These are phyloP conservation scores for Aspergillus taichungensis DNA, from an alignment of 495 filamentous ascomycete genomes.

Conservation along the genomic window DNA sequence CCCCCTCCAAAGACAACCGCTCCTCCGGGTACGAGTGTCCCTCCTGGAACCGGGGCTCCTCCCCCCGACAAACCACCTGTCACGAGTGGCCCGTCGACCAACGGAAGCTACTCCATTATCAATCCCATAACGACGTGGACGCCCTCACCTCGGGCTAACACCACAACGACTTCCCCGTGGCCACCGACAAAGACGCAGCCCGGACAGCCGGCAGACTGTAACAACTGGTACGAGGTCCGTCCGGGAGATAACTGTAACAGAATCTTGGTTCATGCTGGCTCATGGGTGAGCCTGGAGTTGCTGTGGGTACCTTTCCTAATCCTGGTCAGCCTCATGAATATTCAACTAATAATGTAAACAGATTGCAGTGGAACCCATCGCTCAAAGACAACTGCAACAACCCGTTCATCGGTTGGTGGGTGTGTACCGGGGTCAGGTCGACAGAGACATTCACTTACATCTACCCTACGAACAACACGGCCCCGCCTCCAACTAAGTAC, in stretches of 20 bases:
- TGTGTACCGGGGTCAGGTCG: conserved; percentile 3
- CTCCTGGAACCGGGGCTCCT: too few relatives aligned
- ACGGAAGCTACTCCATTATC: conserved; percentile 2
- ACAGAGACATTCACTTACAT: neutral
- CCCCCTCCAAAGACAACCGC: too few relatives aligned
- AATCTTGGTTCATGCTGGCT: conserved; percentile 6
- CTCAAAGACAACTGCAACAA: conserved; percentile 2
- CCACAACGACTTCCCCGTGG: conserved; percentile 3
- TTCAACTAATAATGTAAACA: neutral
- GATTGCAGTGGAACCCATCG: conserved; percentile 9
- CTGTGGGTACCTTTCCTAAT: conserved; percentile 1
- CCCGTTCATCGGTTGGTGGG: conserved; percentile 5
- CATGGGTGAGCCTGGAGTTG: conserved; percentile 1
- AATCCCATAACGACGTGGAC: conserved; percentile 5
- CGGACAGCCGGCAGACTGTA: conserved; percentile 12
- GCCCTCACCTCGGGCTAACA: neutral
- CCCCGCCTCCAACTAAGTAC: neutral
- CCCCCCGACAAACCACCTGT: too few relatives aligned
- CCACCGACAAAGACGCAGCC: conserved; percentile 16
- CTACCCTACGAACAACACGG: neutral
- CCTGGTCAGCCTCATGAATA: neutral
- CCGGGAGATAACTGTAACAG: conserved; percentile 14
- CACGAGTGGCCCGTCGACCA: neutral
- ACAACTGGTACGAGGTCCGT: conserved; percentile 10
- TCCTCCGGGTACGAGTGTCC: too few relatives aligned